These are phyloP conservation scores for Phoma herbarum DNA, from an alignment of 2,329 filamentous ascomycete species.

Conservation along the genomic window DNA sequence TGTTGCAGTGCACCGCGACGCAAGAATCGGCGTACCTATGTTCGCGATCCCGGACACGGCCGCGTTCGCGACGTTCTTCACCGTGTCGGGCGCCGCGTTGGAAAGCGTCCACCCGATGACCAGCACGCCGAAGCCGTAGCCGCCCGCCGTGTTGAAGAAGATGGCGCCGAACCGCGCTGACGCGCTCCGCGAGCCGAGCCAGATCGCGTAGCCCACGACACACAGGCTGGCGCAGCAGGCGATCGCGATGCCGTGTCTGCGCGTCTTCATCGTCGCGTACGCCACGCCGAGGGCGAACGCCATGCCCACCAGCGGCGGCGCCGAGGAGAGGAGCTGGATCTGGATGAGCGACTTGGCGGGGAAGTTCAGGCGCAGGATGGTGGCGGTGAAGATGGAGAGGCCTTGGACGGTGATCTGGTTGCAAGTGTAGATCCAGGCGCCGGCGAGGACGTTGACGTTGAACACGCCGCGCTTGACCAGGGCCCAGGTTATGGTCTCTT, in stretches of 20 bases:
- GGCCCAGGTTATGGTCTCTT: not conserved
- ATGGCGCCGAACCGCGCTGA: not conserved
- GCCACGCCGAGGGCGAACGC: not conserved
- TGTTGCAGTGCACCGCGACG: no score
- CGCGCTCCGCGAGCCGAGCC: not conserved
- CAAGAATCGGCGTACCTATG: not conserved
- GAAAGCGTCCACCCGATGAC: conserved; percentile 1
- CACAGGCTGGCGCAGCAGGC: conserved; percentile 1
- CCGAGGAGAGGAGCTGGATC: conserved; percentile 1
- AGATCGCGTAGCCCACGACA: not conserved
- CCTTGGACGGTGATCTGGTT: conserved; percentile 8
- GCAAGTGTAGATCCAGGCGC: conserved; percentile 9
- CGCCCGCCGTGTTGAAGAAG: not conserved
- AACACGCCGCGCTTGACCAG: not conserved
- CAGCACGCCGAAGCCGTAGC: not conserved
- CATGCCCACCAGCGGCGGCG: conserved; percentile 3
- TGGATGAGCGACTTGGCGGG: not conserved
- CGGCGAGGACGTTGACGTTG: not conserved
- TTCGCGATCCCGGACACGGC: conserved; percentile 1
- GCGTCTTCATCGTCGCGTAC: conserved; percentile 7
- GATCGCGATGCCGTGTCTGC: conserved; percentile 1
- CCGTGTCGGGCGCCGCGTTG: conserved; percentile 3
- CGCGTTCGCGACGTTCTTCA: conserved; percentile 2
- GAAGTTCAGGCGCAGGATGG: conserved; percentile 3
- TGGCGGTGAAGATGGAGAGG: conserved; percentile 2